These are phyloP conservation scores for Stentor coeruleus DNA, from an alignment of 73 alveolate genomes.

Conservation along the genomic window DNA sequence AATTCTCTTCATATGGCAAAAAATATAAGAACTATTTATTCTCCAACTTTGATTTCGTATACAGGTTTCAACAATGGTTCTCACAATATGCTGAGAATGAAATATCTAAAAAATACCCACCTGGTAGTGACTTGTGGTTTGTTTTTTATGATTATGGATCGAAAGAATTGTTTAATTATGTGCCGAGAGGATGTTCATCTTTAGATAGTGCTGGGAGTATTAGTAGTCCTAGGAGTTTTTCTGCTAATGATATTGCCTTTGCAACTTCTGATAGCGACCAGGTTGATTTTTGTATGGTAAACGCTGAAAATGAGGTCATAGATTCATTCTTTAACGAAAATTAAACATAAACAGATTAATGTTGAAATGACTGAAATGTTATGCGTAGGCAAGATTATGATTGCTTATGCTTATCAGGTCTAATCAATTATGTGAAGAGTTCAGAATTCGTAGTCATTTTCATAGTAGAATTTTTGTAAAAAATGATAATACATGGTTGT, in stretches of 20 bases:
- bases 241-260: background rate
- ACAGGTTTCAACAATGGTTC: slow-evolving; percentile 14
- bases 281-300: slow-evolving; percentile 13
- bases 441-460: too few relatives aligned
- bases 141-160: slow-evolving; percentile 16
- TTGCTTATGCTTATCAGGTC: too few relatives aligned
- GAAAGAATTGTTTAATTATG: background rate
- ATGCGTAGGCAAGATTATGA: too few relatives aligned
- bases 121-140: slow-evolving; percentile 19
- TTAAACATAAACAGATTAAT: too few relatives aligned
- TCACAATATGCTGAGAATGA: background rate
- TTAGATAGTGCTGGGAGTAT: background rate
- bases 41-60: slow-evolving; percentile 11
- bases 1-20: slow-evolving; percentile 10
- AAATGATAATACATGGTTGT: too few relatives aligned
- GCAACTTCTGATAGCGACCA: background rate
- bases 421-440: too few relatives aligned
- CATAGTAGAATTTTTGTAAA: too few relatives aligned
- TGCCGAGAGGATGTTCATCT: slow-evolving; percentile 22
- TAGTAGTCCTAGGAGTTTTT: background rate
- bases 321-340: background rate
- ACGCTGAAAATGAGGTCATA: background rate
- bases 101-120: slow-evolving; percentile 1
- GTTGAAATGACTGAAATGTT: too few relatives aligned
- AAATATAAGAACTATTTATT: slow-evolving; percentile 1